phyloP scores from a whole-genome alignment of 2,329 filamentous ascomycete species.

The Exophiala bonariae region DNA sequence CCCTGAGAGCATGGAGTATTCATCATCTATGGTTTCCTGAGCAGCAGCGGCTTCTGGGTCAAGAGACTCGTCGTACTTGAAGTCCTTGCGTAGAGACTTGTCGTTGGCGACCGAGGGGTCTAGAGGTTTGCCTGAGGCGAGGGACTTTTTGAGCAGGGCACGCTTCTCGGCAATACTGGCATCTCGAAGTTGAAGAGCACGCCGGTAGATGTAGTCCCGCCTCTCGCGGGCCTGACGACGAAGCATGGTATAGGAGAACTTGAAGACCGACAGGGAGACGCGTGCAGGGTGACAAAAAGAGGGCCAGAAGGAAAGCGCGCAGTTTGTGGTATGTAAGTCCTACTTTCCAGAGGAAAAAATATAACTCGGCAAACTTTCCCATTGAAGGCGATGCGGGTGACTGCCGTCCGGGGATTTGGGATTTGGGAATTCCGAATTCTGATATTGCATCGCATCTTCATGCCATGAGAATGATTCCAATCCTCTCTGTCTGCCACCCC shows the following conservation, averaged over 20 bases:
- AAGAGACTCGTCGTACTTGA: constrained; percentile 86
- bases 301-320: background rate
- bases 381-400: too few relatives aligned
- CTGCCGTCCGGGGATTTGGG: too few relatives aligned
- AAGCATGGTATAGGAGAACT: constrained; percentile 28
- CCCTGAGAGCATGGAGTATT: constrained; percentile 88
- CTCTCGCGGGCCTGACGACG: constrained; percentile 76
- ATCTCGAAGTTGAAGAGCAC: constrained; percentile 81
- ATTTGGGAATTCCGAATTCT: too few relatives aligned
- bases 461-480: too few relatives aligned
- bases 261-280: too few relatives aligned
- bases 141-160: constrained; percentile 78
- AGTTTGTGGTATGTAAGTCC: background rate
- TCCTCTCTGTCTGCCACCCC: too few relatives aligned
- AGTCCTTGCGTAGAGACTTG: constrained; percentile 78
- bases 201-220: constrained; percentile 86
- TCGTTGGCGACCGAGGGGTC: constrained; percentile 84
- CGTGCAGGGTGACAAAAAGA: background rate
- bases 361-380: too few relatives aligned
- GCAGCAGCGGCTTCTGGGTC: constrained; percentile 83
- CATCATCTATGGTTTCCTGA: constrained; percentile 81
- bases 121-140: constrained; percentile 85
- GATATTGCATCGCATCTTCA: too few relatives aligned
- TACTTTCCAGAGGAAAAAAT: too few relatives aligned
- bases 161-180: constrained; percentile 92